A percentile compares a stretch with the other conserved stretches of the same genome.
These are phyloP conservation scores for Russula abietina DNA, from an alignment of 768 basidiomycete genomes.

Conservation along the genomic window DNA sequence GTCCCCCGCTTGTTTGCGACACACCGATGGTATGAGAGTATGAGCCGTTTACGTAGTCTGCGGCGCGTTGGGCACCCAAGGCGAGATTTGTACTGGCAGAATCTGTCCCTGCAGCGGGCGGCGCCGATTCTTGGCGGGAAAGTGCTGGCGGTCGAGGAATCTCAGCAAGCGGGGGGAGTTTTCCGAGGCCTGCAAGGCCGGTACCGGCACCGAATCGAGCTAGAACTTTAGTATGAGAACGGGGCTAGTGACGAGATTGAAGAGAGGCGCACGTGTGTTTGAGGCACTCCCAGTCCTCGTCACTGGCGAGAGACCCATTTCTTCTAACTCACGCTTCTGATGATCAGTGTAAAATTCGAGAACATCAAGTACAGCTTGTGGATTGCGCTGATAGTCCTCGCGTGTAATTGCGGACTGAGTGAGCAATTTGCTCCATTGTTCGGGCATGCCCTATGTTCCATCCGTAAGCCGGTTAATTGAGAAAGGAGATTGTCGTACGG, in stretches of 20 bases:
- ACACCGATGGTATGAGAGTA: conserved; percentile 40
- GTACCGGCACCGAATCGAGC: conserved; percentile 88
- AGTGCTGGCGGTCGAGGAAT: conserved; percentile 26
- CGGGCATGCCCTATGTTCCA: conserved; percentile 74
- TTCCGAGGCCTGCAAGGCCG: conserved; percentile 67
- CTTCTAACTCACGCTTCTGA: conserved; percentile 89
- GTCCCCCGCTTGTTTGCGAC: conserved; percentile 27
- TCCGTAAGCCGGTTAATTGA: neutral
- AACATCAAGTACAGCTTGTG: conserved; percentile 94
- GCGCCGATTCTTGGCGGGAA: conserved; percentile 45
- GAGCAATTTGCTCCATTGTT: conserved; percentile 95
- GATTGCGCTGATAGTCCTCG: conserved; percentile 95
- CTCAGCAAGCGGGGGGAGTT: conserved; percentile 39
- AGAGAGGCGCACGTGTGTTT: conserved; percentile 23
- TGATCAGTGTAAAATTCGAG: conserved; percentile 98
- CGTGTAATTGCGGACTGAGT: conserved; percentile 96
- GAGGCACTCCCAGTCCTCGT: conserved; percentile 25
- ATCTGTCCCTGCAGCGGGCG: conserved; percentile 32
- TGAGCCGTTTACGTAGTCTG: conserved; percentile 55
- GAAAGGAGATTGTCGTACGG: conserved; percentile 47
- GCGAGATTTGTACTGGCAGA: conserved; percentile 32
- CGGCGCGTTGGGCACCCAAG: conserved; percentile 51
- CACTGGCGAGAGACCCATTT: conserved; percentile 37
- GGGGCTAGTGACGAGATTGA: conserved; percentile 30
- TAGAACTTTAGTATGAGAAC: conserved; percentile 41